Conservation (phyloP, 192 early-diverging fungal genomes). For the Chytriomyces sp. region DNA sequence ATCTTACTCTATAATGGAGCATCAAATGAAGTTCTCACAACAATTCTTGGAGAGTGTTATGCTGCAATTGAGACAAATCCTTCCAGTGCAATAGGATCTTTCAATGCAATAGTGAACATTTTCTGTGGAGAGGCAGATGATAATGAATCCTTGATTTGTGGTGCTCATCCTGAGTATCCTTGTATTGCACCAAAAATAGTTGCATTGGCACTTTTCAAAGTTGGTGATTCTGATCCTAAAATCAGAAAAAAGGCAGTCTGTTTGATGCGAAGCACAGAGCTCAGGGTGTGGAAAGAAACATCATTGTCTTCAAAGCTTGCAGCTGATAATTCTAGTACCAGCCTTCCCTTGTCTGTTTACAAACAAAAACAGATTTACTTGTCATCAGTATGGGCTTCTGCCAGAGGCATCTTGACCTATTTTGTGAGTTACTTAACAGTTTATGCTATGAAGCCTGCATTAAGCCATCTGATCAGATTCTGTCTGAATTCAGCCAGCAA, state of each 20-base stretch:
- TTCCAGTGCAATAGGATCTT: constrained; percentile 58
- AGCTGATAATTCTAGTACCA: constrained; percentile 62
- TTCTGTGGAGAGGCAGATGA: constrained; percentile 41
- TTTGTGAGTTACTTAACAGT: constrained; percentile 38
- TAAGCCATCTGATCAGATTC: constrained; percentile 41
- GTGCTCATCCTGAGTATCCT: constrained; percentile 53
- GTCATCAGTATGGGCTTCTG: constrained; percentile 68
- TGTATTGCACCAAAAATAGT: constrained; percentile 52
- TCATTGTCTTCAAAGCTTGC: constrained; percentile 23
- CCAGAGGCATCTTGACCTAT: constrained; percentile 64
- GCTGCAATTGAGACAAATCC: constrained; percentile 52
- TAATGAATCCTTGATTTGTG: not conserved
- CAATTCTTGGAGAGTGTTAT: constrained; percentile 74
- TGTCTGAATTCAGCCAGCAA: constrained; percentile 75
- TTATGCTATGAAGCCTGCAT: not conserved
- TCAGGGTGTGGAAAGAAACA: constrained; percentile 51
- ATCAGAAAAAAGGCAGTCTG: constrained; percentile 73
- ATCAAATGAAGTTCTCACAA: constrained; percentile 57
- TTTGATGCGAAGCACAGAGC: constrained; percentile 72
- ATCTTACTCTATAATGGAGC: constrained; percentile 58
- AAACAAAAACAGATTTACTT: constrained; percentile 73
- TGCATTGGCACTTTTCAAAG: constrained; percentile 71
- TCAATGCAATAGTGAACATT: constrained; percentile 74
- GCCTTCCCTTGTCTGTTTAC: constrained; percentile 74
- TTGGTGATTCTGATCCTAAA: constrained; percentile 68